phyloP scores from a whole-genome alignment of 805 yeast genomes.

The Kazachstania africana region DNA sequence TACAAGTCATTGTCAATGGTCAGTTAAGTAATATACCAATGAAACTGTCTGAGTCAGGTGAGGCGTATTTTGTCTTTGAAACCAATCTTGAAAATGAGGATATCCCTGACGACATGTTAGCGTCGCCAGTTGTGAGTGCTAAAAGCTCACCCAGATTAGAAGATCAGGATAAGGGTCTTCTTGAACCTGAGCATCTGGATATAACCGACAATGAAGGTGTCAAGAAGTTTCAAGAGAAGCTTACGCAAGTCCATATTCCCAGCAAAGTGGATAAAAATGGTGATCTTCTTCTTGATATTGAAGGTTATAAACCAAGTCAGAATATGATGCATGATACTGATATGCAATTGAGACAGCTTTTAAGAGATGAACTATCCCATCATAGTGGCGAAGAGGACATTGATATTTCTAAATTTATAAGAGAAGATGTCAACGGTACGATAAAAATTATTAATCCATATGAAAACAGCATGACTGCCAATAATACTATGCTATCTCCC shows the following conservation, averaged over 20 bases:
- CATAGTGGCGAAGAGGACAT: no score
- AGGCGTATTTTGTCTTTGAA: constrained; percentile 93
- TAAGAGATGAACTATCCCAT: constrained; percentile 70
- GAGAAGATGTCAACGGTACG: constrained; percentile 57
- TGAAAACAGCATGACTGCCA: constrained; percentile 5
- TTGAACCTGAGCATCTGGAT: constrained; percentile 27
- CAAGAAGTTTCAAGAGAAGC: constrained; percentile 26
- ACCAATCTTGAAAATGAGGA: constrained; percentile 45
- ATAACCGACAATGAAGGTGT: constrained; percentile 8
- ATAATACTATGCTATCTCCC: constrained; percentile 10
- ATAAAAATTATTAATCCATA: constrained; percentile 40
- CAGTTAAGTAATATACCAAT: constrained; percentile 73
- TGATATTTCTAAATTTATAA: constrained; percentile 34
- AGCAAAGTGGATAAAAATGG: constrained; percentile 82
- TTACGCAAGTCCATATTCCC: constrained; percentile 69
- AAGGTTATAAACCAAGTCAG: constrained; percentile 85
- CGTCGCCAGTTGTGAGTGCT: constrained; percentile 76
- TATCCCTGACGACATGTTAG: constrained; percentile 67
- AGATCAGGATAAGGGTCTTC: constrained; percentile 16
- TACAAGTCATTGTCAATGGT: constrained; percentile 79
- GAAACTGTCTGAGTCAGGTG: constrained; percentile 97
- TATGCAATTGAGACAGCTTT: constrained; percentile 55
- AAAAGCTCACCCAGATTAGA: constrained; percentile 42
- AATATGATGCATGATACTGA: constrained; percentile 69
- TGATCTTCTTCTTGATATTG: constrained; percentile 82